Evolutionary conservation across 441 rosid species (phyloP), one percentile per base, ranked within the genome.

Genomic region (Pelargonium citronellum): DNA sequence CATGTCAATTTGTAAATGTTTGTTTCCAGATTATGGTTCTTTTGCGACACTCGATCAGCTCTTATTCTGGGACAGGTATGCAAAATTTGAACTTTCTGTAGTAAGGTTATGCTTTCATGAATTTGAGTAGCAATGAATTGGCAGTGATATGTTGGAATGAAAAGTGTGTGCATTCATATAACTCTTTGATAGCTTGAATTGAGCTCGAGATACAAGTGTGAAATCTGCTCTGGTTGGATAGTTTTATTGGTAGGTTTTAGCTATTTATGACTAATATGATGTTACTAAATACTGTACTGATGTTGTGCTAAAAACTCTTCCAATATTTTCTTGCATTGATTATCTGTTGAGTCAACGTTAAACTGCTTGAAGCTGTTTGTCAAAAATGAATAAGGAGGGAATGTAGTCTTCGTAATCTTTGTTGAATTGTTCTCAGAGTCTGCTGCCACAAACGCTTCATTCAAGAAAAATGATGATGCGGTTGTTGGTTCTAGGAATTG

Each of bases 1-100:
- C 4, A 8, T 60, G 62, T 34, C 13, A 55, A n/a, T 39, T 57
- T 15, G 1, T 44, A 11, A 13, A 1, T 49, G 3, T 34, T 1
- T 65, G 20, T n/a, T 75, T 66, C 72, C 82, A 91, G 98, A 81
- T 88, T 78, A 72, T 91, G 65, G 79, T 85, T 57, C 83, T 88
- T 75, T 65, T 87, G 71, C 82, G 91, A 30, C 87, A 84, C 80
- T 83, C 81, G 49, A 66, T 84, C 76, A 64, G 79, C 78, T 72
- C 73, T 43, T 71, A 65, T 76, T 43, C 64, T 55, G 57, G 60
- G 17, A 70, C 66, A 17, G 91, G 96, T 89, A 77, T 68, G 43
- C 15, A 39, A 41, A 7, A 4, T 20, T 22, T 24, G 43, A 15
- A 16, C 17, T 19, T 30, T 16, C 10, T n/a, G 9, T 10, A n/a